phyloP scores from a whole-genome alignment of 1,284 basidiomycete species.

The Puccinia coronata region DNA sequence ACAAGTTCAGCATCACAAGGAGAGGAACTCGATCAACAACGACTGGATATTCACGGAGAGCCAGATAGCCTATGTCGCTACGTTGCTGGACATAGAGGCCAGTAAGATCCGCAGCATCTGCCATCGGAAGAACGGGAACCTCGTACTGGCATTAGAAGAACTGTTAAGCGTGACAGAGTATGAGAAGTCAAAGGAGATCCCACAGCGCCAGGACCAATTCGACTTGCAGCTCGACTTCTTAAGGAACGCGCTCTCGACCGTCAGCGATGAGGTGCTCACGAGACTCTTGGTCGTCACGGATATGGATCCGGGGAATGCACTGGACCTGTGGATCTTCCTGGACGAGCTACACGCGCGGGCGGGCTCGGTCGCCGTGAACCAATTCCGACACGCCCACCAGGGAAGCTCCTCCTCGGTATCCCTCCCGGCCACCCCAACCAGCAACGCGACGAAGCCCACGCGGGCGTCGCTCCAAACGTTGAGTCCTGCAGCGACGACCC shows the following conservation, averaged over 20 bases:
- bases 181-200: not conserved
- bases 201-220: not conserved
- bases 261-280: not conserved
- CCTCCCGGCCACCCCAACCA: too few species aligned
- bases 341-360: slow-evolving; percentile 19
- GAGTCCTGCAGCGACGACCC: too few species aligned
- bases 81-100: slow-evolving; percentile 4
- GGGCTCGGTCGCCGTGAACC: slow-evolving; percentile 9
- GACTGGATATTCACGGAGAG: slow-evolving; percentile 24
- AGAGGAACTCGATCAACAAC: slow-evolving; percentile 13
- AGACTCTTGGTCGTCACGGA: slow-evolving; percentile 15
- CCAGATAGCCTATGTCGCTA: slow-evolving; percentile 12
- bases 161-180: slow-evolving; percentile 6
- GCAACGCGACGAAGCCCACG: too few species aligned
- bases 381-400: too few species aligned
- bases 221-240: slow-evolving; percentile 13
- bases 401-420: too few species aligned
- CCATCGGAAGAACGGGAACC: slow-evolving; percentile 4
- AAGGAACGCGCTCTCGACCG: not conserved
- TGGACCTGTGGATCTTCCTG: slow-evolving; percentile 32
- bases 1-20: not conserved
- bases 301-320: slow-evolving; percentile 11
- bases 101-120: slow-evolving; percentile 6
- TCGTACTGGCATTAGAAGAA: slow-evolving; percentile 37
- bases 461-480: too few species aligned